A percentile compares a stretch with the other conserved stretches of the same genome.
These are phyloP conservation scores for Trichoderma atroviride DNA, from an alignment of 2,329 filamentous ascomycete genomes.

Conservation along the genomic window DNA sequence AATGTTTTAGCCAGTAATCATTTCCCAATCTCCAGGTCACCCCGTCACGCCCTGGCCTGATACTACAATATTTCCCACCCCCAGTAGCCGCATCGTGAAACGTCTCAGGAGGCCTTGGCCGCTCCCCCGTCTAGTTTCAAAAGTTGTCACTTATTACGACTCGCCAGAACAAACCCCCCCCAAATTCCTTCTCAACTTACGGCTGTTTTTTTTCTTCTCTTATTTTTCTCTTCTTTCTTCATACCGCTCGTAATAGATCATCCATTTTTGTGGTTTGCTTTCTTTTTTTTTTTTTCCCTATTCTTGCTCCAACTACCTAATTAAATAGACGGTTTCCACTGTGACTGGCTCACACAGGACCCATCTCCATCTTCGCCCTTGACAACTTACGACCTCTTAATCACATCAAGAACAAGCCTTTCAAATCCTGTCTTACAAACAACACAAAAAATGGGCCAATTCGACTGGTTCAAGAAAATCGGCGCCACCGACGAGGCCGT, in stretches of 20 bases:
- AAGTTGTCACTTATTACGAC: neutral
- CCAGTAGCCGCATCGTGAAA: constrained; percentile 25
- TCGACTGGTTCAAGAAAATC: constrained; percentile 59
- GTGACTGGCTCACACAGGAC: constrained; percentile 2
- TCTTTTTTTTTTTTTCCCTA: too few relatives aligned
- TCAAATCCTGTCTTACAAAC: neutral
- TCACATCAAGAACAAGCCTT: neutral
- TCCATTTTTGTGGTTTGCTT: neutral
- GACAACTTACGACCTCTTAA: neutral
- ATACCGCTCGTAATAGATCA: neutral
- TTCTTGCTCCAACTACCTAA: neutral
- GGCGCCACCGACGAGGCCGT: constrained; percentile 62
- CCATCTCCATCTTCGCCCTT: neutral
- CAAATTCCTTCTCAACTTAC: neutral
- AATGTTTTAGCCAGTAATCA: neutral
- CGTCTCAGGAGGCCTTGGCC: constrained; percentile 27
- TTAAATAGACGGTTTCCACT: neutral
- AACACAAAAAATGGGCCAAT: constrained; percentile 49
- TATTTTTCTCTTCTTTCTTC: neutral
- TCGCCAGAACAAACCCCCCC: neutral
- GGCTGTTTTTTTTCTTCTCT: neutral
- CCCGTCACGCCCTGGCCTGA: neutral
- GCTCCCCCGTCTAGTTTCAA: constrained; percentile 16
- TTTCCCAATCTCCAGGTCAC: neutral
- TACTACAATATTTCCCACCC: neutral